A percentile compares a stretch with the other conserved stretches of the same genome.
phyloP scores from a whole-genome alignment of 2,329 filamentous ascomycete species.

The Paradendryphiella salina region DNA sequence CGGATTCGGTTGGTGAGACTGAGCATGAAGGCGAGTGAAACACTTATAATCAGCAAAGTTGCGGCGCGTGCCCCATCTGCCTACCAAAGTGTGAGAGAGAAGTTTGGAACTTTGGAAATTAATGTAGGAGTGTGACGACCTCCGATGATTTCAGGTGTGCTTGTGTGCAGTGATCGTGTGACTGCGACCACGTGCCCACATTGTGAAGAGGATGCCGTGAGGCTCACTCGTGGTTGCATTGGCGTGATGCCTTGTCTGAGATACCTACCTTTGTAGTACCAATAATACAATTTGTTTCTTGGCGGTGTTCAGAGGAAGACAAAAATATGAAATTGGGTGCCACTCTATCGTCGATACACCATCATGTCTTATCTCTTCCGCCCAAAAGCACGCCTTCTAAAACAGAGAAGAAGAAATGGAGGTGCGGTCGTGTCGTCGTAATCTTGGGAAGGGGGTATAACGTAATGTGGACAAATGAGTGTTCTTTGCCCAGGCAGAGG shows the following conservation, averaged over 20 bases:
- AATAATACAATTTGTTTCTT: too few species aligned
- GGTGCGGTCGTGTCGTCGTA: constrained; percentile 5
- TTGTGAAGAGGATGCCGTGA: neutral
- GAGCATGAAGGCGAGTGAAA: neutral
- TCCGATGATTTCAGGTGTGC: neutral
- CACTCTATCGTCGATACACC: neutral
- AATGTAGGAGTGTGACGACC: neutral
- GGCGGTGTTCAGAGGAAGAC: neutral
- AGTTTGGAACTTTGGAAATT: neutral
- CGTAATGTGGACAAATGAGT: neutral
- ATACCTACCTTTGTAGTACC: neutral
- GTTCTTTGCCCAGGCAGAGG: neutral
- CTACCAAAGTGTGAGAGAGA: neutral
- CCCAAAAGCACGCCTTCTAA: neutral
- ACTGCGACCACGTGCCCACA: neutral
- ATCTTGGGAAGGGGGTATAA: constrained; percentile 9
- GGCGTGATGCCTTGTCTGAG: neutral
- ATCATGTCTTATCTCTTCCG: neutral
- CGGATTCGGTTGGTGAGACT: neutral
- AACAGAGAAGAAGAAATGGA: neutral
- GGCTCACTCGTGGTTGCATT: neutral
- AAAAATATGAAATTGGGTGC: neutral
- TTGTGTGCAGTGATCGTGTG: neutral
- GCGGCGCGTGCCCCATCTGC: neutral
- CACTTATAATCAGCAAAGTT: neutral